Evolutionary conservation across 441 rosid species (phyloP).

Genomic region (Gossypium trilobum): DNA sequence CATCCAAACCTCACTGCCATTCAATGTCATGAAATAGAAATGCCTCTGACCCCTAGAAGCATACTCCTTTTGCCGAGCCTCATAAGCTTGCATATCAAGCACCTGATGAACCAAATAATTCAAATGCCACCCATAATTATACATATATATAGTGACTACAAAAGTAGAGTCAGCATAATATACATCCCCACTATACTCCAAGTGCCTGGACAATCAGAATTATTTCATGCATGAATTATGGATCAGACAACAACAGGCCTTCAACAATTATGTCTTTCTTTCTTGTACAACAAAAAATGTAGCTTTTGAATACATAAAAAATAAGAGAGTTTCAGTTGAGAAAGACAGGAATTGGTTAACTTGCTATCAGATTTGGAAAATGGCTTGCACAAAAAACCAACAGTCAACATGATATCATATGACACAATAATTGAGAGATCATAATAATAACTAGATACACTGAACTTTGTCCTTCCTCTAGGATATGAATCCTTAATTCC

Average conservation of each 20-base stretch:
- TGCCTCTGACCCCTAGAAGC: slow-evolving; percentile 89
- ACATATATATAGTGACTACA: background rate
- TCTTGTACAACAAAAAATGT: background rate
- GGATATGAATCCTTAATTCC: slow-evolving; percentile 5
- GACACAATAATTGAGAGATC: background rate
- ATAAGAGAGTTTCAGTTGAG: background rate
- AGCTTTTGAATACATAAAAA: background rate
- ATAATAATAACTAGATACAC: background rate
- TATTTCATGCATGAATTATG: background rate
- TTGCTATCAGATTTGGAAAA: background rate
- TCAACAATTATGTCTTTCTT: background rate
- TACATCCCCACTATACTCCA: background rate
- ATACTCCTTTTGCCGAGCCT: slow-evolving; percentile 77
- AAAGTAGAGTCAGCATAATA: slow-evolving; percentile 10
- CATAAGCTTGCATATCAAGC: slow-evolving; percentile 83
- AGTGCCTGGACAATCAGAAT: background rate
- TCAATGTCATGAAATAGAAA: slow-evolving; percentile 97
- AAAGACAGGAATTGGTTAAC: background rate
- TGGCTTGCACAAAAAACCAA: slow-evolving; percentile 1
- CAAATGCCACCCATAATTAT: slow-evolving; percentile 2
- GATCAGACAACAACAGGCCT: background rate
- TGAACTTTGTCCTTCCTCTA: background rate
- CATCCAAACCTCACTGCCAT: slow-evolving; percentile 81
- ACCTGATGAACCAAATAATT: slow-evolving; percentile 46
- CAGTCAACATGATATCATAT: background rate